A percentile compares a stretch with the other conserved stretches of the same genome.
phyloP scores from a whole-genome alignment of 164 flowering plant genomes.

The Amborella trichopoda region DNA sequence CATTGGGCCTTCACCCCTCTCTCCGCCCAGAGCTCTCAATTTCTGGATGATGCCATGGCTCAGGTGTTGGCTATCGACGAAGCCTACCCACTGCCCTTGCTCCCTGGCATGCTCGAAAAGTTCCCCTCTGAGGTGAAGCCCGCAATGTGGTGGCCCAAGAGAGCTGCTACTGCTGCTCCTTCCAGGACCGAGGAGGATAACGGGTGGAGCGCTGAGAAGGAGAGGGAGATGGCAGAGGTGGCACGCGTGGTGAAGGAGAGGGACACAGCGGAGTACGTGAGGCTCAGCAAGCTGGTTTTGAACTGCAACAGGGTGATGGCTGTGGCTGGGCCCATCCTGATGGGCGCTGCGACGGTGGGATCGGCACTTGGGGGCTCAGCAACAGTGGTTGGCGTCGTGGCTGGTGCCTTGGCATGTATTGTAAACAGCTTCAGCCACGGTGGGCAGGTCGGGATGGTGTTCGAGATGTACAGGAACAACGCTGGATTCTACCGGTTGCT shows the following conservation, averaged over 20 bases:
- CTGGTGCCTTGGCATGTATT: slow-evolving; percentile 39
- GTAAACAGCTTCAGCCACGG: slow-evolving; percentile 51
- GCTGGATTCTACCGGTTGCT: slow-evolving; percentile 27
- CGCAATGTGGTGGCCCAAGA: slow-evolving; percentile 28
- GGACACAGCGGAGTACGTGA: slow-evolving; percentile 23
- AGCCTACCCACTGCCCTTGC: slow-evolving; percentile 45
- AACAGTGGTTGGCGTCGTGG: slow-evolving; percentile 17
- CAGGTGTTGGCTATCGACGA: slow-evolving; percentile 33
- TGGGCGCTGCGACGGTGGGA: slow-evolving; percentile 26
- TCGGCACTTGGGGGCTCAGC: slow-evolving; percentile 16
- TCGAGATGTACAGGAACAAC: slow-evolving; percentile 38
- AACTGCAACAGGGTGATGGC: slow-evolving; percentile 22
- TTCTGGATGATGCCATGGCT: slow-evolving; percentile 27
- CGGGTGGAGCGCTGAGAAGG: slow-evolving; percentile 30
- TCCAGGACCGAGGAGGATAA: slow-evolving; percentile 17
- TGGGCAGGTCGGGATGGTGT: slow-evolving; percentile 57
- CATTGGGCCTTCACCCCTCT: slow-evolving; percentile 15
- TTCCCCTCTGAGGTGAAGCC: slow-evolving; percentile 34
- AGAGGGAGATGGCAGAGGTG: slow-evolving; percentile 22
- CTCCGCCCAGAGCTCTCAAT: slow-evolving; percentile 14
- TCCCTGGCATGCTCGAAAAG: slow-evolving; percentile 39
- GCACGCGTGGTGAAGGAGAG: slow-evolving; percentile 16
- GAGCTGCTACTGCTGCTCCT: too few relatives aligned
- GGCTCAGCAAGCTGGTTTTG: slow-evolving; percentile 19
- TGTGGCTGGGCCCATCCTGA: slow-evolving; percentile 19